Percentiles rank a stretch among this genome's conserved stretches.
These are phyloP conservation scores for Lachancea sp. DNA, from an alignment of 805 yeast species.

Conservation along the genomic window DNA sequence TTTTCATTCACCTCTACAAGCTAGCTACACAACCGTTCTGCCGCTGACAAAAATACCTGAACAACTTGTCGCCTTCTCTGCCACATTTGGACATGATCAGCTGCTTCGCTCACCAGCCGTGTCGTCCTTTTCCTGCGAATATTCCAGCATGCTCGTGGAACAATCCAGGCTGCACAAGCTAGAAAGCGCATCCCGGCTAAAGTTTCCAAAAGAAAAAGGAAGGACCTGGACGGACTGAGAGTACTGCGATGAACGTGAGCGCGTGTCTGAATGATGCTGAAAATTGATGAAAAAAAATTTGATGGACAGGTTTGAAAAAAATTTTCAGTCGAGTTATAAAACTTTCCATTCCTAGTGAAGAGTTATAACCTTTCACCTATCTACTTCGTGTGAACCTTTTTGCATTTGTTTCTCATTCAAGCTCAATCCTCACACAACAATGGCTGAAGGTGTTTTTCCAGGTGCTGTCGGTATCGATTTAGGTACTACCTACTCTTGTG, in stretches of 20 bases:
- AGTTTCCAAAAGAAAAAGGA: background rate
- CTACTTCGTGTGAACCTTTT: background rate
- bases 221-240: slow-evolving; percentile 3
- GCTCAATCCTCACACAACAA: slow-evolving; percentile 32
- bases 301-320: slow-evolving; percentile 9
- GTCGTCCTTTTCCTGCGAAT: slow-evolving; percentile 4
- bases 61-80: no score
- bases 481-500: slow-evolving; percentile 82
- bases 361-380: background rate
- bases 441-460: slow-evolving; percentile 99
- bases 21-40: no score
- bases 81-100: no score
- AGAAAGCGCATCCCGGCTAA: background rate
- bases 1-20: no score
- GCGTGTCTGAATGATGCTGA: slow-evolving; percentile 1
- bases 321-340: slow-evolving; percentile 15
- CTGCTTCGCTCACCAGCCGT: no score
- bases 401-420: slow-evolving; percentile 13
- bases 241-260: background rate
- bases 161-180: slow-evolving; percentile 14
- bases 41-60: no score
- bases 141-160: slow-evolving; percentile 15
- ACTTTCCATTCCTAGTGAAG: slow-evolving; percentile 8
- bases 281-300: slow-evolving; percentile 1
- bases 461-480: slow-evolving; percentile 99